Conservation (phyloP, 73 alveolate species). For the Vitrella brassicaformis region DNA sequence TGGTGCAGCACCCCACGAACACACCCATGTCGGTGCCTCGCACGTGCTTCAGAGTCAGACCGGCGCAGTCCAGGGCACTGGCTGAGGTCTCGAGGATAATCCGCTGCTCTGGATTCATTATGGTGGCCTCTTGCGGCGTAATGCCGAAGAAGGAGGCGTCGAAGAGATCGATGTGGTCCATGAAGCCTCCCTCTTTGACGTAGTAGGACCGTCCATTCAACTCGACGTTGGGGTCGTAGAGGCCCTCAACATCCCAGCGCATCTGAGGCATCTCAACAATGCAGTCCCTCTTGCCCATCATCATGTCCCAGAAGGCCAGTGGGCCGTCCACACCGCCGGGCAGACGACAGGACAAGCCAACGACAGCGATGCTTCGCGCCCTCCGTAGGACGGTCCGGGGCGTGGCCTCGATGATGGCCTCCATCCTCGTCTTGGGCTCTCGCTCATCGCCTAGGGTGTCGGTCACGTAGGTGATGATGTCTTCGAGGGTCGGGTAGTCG, state of each 20-base stretch:
- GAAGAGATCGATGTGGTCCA: background rate
- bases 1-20: constrained; percentile 27
- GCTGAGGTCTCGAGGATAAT: constrained; percentile 12
- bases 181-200: constrained; percentile 12
- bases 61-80: constrained; percentile 12
- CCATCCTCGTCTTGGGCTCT: too few species aligned
- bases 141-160: constrained; percentile 17
- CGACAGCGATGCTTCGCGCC: background rate
- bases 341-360: background rate
- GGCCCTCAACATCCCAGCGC: constrained; percentile 12
- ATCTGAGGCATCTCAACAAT: constrained; percentile 15
- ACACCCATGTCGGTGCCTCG: background rate
- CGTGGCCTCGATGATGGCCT: too few species aligned
- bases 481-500: constrained; percentile 38
- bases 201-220: background rate
- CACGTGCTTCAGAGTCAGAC: background rate
- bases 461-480: constrained; percentile 19
- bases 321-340: background rate
- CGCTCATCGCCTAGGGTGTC: too few species aligned
- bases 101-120: constrained; percentile 37
- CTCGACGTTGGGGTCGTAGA: constrained; percentile 2
- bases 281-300: constrained; percentile 5
- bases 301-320: background rate
- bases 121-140: constrained; percentile 7
- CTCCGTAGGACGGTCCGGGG: too few species aligned